Base-by-base conservation (phyloP, 163 green algal species). In the Coccomyxa subellipsoidea region DNA sequence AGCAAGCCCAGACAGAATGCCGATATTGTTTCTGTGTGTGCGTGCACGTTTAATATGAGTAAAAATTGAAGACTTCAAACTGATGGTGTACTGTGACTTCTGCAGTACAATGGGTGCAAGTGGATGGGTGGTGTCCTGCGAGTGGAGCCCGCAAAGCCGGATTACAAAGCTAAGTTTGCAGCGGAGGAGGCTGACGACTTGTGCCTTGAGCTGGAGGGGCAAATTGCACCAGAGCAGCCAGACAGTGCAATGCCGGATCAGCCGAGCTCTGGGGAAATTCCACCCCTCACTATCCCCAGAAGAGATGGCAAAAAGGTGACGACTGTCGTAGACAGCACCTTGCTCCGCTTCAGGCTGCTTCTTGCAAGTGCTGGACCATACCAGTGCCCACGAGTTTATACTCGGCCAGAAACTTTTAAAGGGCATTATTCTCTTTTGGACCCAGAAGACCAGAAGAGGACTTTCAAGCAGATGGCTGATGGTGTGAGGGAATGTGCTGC, bases 61-160 rank as follows among this genome's bases (percentile, higher is more conserved):
- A n/a, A n/a, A n/a, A n/a, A n/a, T n/a, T n/a, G n/a, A n/a, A n/a
- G n/a, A n/a, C n/a, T n/a, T n/a, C n/a, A n/a, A n/a, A n/a, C n/a
- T n/a, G n/a, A n/a, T n/a, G n/a, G n/a, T n/a, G n/a, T n/a, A n/a
- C n/a, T n/a, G n/a, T n/a, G n/a, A n/a, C n/a, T 27, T 37, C 0
- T 82, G 77, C 89, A 92, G 80, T 96, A 95, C 84, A 95, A 96
- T 40, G 89, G 93, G 79, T 90, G 87, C 85, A 92, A 90, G 78
- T 96, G 91, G 91, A 81, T 85, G 4, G 91, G 92, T 9, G 80
- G 86, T 34, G 73, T 88, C 40, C 85, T 96, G 35, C 87, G 86
- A 21, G 90, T 93, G 37, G 85, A 93, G 59, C 40, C 89, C 25
- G 92, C 92, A 0, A 83, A 79, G 37, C 92, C 89, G 27, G 54